Percentiles rank a stretch among this genome's conserved stretches.
These are phyloP conservation scores for Diaporthe destruens DNA, from an alignment of 2,329 filamentous ascomycete species.

Conservation along the genomic window DNA sequence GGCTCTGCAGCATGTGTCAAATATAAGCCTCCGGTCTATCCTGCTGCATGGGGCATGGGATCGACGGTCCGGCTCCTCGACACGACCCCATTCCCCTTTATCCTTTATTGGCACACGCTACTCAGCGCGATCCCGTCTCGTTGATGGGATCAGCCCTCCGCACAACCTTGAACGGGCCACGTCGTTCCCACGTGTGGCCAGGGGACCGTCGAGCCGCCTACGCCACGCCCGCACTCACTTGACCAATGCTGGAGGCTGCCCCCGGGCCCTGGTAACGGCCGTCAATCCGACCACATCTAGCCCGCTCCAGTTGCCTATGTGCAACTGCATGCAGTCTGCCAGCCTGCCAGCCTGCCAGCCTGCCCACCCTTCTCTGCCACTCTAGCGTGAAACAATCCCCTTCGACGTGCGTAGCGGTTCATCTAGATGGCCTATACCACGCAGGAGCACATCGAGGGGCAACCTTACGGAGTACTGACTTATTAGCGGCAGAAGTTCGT, in stretches of 20 bases:
- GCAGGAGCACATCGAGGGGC: constrained; percentile 18
- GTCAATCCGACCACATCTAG: background rate
- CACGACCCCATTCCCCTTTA: constrained; percentile 15
- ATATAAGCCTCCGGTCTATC: constrained; percentile 1
- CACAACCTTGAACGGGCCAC: constrained; percentile 26
- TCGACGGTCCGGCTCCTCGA: constrained; percentile 18
- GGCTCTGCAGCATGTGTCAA: constrained; percentile 25
- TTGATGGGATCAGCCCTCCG: constrained; percentile 20
- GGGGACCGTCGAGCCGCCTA: constrained; percentile 21
- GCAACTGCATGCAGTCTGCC: background rate
- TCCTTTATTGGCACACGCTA: constrained; percentile 19
- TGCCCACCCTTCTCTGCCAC: background rate
- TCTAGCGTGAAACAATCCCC: constrained; percentile 15
- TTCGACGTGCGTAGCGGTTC: constrained; percentile 16
- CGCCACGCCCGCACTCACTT: constrained; percentile 5
- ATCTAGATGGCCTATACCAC: background rate
- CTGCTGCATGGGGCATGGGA: constrained; percentile 26
- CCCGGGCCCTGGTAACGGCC: background rate
- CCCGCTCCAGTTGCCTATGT: background rate
- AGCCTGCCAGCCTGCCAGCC: too few species aligned
- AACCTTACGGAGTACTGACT: background rate
- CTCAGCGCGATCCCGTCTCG: background rate
- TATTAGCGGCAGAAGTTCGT: constrained; percentile 13
- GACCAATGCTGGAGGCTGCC: background rate
- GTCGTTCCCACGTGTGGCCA: constrained; percentile 32